Evolutionary conservation across 768 basidiomycete species (phyloP).

Genomic region (Mycena pura): DNA sequence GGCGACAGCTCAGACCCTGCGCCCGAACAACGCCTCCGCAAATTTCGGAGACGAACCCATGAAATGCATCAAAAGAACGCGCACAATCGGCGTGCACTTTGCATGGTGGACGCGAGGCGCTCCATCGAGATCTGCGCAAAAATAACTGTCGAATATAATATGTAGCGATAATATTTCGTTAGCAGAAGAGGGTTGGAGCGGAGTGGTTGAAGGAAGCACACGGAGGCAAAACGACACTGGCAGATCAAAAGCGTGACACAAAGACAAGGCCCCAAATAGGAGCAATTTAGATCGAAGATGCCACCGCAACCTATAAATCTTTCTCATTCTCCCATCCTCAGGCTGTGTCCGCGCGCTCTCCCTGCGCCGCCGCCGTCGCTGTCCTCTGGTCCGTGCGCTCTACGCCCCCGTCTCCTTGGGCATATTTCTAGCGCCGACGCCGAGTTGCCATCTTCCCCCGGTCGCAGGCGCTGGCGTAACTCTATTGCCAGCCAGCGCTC

Average conservation of each 20-base stretch:
- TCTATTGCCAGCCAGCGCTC: conserved; percentile 3
- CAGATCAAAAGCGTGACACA: background rate
- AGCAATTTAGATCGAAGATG: background rate
- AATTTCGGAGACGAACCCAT: no score
- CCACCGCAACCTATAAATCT: background rate
- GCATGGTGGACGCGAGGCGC: no score
- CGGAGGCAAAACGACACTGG: background rate
- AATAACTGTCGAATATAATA: no score
- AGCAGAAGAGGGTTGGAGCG: background rate
- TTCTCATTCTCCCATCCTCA: background rate
- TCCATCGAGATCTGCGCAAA: no score
- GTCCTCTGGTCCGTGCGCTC: no score
- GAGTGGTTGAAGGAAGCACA: background rate
- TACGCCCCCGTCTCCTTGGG: conserved; percentile 4
- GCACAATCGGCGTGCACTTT: no score
- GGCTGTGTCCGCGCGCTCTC: background rate
- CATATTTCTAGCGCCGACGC: background rate
- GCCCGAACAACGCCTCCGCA: no score
- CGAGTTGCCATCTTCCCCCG: background rate
- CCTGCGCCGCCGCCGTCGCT: background rate
- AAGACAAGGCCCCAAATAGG: background rate
- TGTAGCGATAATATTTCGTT: no score
- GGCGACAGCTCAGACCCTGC: no score
- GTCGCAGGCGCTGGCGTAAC: background rate
- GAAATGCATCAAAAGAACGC: no score